These are phyloP conservation scores for Phytophthora melonis DNA, from an alignment of 352 stramenopile genomes.

Conservation along the genomic window DNA sequence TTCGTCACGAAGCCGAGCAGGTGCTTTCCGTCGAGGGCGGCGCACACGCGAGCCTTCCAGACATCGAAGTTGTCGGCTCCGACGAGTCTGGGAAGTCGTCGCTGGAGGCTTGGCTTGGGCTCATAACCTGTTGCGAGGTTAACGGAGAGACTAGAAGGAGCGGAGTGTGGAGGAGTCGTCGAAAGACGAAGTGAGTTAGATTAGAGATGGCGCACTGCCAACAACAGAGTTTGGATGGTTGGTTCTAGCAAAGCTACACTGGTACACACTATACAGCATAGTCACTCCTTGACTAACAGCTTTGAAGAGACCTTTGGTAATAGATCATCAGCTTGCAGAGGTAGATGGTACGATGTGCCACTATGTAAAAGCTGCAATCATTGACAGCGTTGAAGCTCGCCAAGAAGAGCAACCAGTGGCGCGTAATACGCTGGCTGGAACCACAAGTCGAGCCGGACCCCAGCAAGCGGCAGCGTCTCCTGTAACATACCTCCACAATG, in stretches of 20 bases:
- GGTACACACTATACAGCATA: too few relatives aligned
- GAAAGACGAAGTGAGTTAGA: too few relatives aligned
- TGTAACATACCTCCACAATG: constrained; percentile 12
- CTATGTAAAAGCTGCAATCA: too few relatives aligned
- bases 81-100: constrained; percentile 18
- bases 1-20: constrained; percentile 2
- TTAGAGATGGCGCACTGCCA: too few relatives aligned
- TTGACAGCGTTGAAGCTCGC: constrained; percentile 10
- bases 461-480: constrained; percentile 17
- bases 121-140: constrained; percentile 17
- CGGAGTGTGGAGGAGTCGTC: too few relatives aligned
- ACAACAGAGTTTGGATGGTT: too few relatives aligned
- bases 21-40: constrained; percentile 15
- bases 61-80: constrained; percentile 9
- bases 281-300: too few relatives aligned
- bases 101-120: constrained; percentile 15
- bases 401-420: constrained; percentile 25
- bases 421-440: constrained; percentile 23
- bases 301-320: too few relatives aligned
- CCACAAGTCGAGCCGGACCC: constrained; percentile 9
- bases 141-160: too few relatives aligned
- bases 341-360: too few relatives aligned
- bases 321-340: too few relatives aligned
- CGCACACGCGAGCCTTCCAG: constrained; percentile 13
- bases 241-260: too few relatives aligned